A percentile compares a stretch with the other conserved stretches of the same genome.
Evolutionary conservation across 257 asterid species (phyloP).

Genomic region (Forsythia suspensa): DNA sequence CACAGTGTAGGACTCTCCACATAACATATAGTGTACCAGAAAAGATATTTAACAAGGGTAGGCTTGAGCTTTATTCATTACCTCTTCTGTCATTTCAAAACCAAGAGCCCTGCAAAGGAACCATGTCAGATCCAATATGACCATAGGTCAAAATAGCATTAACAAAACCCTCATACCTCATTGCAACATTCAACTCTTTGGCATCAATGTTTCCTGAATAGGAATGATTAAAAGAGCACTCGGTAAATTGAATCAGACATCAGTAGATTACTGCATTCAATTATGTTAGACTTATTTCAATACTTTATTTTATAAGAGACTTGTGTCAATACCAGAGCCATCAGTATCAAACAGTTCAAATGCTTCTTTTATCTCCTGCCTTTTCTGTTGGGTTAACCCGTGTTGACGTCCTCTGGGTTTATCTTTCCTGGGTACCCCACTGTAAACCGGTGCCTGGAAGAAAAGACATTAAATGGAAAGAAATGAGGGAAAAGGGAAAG

Average conservation of each 20-base stretch:
- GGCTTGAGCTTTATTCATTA: constrained; percentile 28
- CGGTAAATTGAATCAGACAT: constrained; percentile 1
- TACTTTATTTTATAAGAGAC: not conserved
- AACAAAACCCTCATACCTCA: constrained; percentile 57
- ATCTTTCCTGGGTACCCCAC: constrained; percentile 56
- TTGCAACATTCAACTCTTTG: constrained; percentile 90
- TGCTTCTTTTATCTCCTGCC: constrained; percentile 91
- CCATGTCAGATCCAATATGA: constrained; percentile 9
- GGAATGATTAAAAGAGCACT: constrained; percentile 8
- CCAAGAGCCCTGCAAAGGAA: constrained; percentile 89
- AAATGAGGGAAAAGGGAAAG: not conserved
- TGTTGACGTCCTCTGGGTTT: constrained; percentile 78
- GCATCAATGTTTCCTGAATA: constrained; percentile 84
- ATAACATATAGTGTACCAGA: not conserved
- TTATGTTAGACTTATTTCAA: not conserved
- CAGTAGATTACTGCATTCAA: constrained; percentile 2
- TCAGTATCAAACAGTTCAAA: constrained; percentile 90
- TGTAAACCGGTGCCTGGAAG: constrained; percentile 55
- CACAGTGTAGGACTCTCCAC: not conserved
- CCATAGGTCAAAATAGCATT: not conserved
- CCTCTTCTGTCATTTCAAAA: constrained; percentile 95
- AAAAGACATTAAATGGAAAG: constrained; percentile 9
- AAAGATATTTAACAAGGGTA: constrained; percentile 7
- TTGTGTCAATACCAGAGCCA: constrained; percentile 64
- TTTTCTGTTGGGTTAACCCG: constrained; percentile 74